Percentiles rank a stretch among this genome's conserved stretches.
Conservation (phyloP, 805 yeast species). For the Maudiozyma turicensis region DNA sequence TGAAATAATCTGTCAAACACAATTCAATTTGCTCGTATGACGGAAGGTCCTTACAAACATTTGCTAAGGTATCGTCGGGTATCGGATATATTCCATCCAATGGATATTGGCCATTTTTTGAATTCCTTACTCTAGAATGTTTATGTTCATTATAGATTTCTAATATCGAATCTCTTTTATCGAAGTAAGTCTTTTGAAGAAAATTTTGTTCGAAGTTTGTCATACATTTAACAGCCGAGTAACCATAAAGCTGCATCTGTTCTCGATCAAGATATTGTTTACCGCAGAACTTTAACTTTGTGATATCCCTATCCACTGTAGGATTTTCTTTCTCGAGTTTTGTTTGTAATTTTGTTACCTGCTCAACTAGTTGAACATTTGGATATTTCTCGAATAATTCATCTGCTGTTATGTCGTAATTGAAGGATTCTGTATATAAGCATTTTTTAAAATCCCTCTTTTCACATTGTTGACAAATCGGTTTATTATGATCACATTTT, state of each 20-base stretch:
- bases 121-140: too few species aligned
- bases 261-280: not conserved
- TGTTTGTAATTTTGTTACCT: not conserved
- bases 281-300: not conserved
- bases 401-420: not conserved
- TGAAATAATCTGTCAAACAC: not conserved
- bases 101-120: too few species aligned
- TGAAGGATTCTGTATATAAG: slow-evolving; percentile 7
- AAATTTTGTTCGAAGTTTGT: not conserved
- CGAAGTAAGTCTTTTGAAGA: not conserved
- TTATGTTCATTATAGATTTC: too few species aligned
- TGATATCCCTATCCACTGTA: not conserved
- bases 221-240: not conserved
- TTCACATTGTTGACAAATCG: slow-evolving; percentile 20
- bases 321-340: not conserved
- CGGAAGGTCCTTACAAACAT: not conserved
- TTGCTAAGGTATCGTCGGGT: not conserved
- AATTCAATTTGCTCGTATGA: not conserved
- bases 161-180: not conserved
- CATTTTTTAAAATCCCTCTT: slow-evolving; percentile 13
- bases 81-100: not conserved
- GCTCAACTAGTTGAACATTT: not conserved
- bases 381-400: not conserved
- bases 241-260: not conserved
- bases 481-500: slow-evolving; percentile 22